Evolutionary conservation across 139 green algal species (phyloP).

Genomic region (Chlamydomonas incerta): DNA sequence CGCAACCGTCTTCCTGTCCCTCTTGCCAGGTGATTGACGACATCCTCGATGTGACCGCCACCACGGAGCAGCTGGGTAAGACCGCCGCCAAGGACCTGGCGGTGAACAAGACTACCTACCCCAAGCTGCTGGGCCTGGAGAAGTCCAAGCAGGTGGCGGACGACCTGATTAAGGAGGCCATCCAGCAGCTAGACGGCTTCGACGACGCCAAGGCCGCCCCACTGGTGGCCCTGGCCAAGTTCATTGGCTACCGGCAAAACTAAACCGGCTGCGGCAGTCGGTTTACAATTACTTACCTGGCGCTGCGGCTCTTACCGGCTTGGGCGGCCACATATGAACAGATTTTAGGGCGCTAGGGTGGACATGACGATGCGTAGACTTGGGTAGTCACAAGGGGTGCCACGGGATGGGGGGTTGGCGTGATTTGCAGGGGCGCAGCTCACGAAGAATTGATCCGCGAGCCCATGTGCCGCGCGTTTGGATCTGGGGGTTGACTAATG

Average conservation of each 20-base stretch:
- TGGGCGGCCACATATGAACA: no score
- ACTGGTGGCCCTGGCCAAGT: constrained; percentile 93
- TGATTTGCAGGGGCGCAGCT: no score
- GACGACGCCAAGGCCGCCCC: constrained; percentile 82
- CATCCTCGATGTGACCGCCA: constrained; percentile 97
- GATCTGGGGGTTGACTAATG: no score
- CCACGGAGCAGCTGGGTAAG: constrained; percentile 96
- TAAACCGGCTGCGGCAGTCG: constrained; percentile 48
- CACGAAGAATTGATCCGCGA: no score
- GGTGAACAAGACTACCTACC: constrained; percentile 98
- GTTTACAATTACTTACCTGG: no score
- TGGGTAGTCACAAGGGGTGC: no score
- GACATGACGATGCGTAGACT: no score
- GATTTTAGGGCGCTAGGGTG: no score
- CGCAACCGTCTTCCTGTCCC: no score
- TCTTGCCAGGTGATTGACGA: constrained; percentile 99
- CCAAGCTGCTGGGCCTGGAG: constrained; percentile 91
- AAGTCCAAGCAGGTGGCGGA: constrained; percentile 83
- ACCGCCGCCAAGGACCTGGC: constrained; percentile 98
- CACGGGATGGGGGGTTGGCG: no score
- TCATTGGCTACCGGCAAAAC: constrained; percentile 95
- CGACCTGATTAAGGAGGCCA: constrained; percentile 93
- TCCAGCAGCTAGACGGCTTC: constrained; percentile 87
- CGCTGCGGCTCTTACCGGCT: no score
- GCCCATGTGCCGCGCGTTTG: no score